A percentile compares a stretch with the other conserved stretches of the same genome.
Conservation (phyloP, 176 grass and related monocot species). For the Zea luxurians region DNA sequence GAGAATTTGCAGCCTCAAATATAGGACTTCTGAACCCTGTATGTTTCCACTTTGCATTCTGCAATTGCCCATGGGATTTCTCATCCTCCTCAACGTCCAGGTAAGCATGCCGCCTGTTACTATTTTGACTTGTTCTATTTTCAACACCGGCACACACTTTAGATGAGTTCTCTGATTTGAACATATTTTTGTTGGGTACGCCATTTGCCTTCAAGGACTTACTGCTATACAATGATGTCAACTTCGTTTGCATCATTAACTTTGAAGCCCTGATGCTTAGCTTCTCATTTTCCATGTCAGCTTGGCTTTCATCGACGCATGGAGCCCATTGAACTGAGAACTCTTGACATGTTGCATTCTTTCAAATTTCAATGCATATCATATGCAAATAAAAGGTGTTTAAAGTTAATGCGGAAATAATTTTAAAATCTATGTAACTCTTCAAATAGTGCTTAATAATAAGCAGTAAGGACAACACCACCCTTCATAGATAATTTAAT, state of each 20-base stretch:
- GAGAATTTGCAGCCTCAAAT: slow-evolving; percentile 70
- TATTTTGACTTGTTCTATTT: slow-evolving; percentile 51
- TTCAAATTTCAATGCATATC: slow-evolving; percentile 38
- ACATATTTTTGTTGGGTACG: slow-evolving; percentile 53
- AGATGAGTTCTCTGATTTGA: slow-evolving; percentile 48
- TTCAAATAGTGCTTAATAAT: neutral
- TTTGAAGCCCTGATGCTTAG: slow-evolving; percentile 53
- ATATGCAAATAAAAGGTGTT: slow-evolving; percentile 31
- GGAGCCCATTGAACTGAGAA: slow-evolving; percentile 32
- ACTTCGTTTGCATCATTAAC: slow-evolving; percentile 66
- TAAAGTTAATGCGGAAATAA: slow-evolving; percentile 33
- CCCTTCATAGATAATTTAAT: slow-evolving; percentile 6
- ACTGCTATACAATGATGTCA: slow-evolving; percentile 62
- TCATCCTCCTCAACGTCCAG: slow-evolving; percentile 51
- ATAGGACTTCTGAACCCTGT: slow-evolving; percentile 88
- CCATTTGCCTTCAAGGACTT: slow-evolving; percentile 54
- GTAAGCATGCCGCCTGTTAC: slow-evolving; percentile 44
- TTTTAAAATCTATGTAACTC: slow-evolving; percentile 7
- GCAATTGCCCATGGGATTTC: slow-evolving; percentile 41
- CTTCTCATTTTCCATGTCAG: slow-evolving; percentile 55
- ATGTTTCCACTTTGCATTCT: slow-evolving; percentile 65
- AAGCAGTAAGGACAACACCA: neutral
- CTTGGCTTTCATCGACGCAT: slow-evolving; percentile 29
- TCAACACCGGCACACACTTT: slow-evolving; percentile 56
- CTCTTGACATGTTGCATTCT: slow-evolving; percentile 31